Percentiles rank a stretch among this genome's conserved stretches.
These are phyloP conservation scores for Puccinia horiana DNA, from an alignment of 1,284 basidiomycete genomes.

Conservation along the genomic window DNA sequence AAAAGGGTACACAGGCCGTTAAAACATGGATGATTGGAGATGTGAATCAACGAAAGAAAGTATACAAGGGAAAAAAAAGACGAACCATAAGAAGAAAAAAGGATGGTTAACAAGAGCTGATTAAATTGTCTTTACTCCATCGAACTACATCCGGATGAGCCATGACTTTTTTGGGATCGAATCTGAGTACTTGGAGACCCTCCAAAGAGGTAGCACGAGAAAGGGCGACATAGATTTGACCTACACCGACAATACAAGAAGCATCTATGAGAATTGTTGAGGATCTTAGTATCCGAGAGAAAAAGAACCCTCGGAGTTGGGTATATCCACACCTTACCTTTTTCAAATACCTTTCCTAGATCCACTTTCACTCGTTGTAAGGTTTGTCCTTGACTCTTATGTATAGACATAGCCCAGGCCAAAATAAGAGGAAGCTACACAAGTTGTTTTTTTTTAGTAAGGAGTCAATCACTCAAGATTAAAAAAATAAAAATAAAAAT, in stretches of 20 bases:
- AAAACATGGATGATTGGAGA: too few species aligned
- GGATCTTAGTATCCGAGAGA: too few species aligned
- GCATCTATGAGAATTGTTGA: neutral
- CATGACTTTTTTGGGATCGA: conserved; percentile 70
- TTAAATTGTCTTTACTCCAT: conserved; percentile 49
- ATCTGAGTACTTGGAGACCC: conserved; percentile 58
- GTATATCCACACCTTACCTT: conserved; percentile 16
- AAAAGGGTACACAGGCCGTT: too few species aligned
- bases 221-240: conserved; percentile 59
- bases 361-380: conserved; percentile 50
- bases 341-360: conserved; percentile 49
- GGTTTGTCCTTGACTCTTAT: conserved; percentile 51
- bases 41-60: too few species aligned
- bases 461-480: too few species aligned
- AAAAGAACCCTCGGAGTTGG: neutral
- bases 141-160: conserved; percentile 55
- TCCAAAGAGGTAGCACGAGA: conserved; percentile 58
- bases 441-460: neutral
- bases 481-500: neutral
- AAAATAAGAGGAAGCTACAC: conserved; percentile 50
- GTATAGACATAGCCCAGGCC: conserved; percentile 51
- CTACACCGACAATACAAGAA: conserved; percentile 6
- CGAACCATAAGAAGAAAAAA: too few species aligned
- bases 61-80: too few species aligned
- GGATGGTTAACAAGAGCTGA: neutral